phyloP scores from a whole-genome alignment of 148 eudicot genomes.

The Hydrangea macrophylla region DNA sequence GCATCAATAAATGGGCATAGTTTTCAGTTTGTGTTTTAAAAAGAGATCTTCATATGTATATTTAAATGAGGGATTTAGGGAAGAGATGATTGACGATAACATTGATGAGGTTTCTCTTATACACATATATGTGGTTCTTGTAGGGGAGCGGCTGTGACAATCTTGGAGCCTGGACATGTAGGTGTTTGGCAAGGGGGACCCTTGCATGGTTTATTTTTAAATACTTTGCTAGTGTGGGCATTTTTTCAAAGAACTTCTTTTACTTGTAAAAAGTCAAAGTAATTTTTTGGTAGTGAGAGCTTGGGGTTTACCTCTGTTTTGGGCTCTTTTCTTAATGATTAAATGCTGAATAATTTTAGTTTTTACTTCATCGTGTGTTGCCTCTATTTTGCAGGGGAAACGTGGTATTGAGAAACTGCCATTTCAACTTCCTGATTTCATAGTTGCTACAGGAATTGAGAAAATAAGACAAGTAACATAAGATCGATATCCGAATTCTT shows the following conservation, averaged over 20 bases:
- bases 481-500: conserved; percentile 4
- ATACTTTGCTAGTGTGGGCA: conserved; percentile 44
- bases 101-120: conserved; percentile 89
- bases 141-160: conserved; percentile 91
- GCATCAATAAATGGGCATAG: conserved; percentile 24
- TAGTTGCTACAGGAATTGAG: conserved; percentile 98
- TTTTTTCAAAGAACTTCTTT: conserved; percentile 4
- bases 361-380: conserved; percentile 36
- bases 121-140: conserved; percentile 94
- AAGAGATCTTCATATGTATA: conserved; percentile 1
- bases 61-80: conserved; percentile 31
- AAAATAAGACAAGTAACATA: conserved; percentile 99
- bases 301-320: conserved; percentile 1
- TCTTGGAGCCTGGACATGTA: conserved; percentile 82
- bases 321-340: conserved; percentile 4
- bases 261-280: conserved; percentile 1
- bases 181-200: conserved; percentile 67
- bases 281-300: conserved; percentile 9
- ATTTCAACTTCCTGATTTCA: conserved; percentile 98
- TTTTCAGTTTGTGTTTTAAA: background rate
- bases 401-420: conserved; percentile 99
- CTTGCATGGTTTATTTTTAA: conserved; percentile 41
- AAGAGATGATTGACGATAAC: conserved; percentile 40
- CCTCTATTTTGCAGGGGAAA: conserved; percentile 71
- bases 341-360: conserved; percentile 11